phyloP scores from a whole-genome alignment of 805 yeast genomes.

The Barnettozyma wickerhamii region DNA sequence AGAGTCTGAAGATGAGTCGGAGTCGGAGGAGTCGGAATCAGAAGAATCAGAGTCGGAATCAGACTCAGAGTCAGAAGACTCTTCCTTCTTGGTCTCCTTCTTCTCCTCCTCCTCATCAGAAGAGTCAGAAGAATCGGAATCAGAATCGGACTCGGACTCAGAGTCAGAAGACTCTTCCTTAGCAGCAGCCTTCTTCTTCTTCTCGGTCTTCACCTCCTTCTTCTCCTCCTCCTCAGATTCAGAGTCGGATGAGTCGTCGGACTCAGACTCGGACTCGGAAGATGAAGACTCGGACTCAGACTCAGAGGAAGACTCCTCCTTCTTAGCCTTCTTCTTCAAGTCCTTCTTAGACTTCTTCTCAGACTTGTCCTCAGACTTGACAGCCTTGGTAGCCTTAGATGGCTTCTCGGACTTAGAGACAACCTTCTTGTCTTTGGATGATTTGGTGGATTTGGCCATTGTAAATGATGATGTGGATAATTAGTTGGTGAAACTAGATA shows the following conservation, averaged over 20 bases:
- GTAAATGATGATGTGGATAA: neutral
- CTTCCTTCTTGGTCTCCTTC: slow-evolving; percentile 9
- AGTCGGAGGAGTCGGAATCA: slow-evolving; percentile 19
- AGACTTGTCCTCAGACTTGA: slow-evolving; percentile 24
- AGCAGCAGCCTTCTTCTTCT: neutral
- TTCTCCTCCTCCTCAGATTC: slow-evolving; percentile 2
- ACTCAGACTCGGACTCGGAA: slow-evolving; percentile 23
- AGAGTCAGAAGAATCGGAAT: slow-evolving; percentile 14
- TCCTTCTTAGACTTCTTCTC: slow-evolving; percentile 27
- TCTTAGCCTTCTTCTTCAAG: slow-evolving; percentile 21
- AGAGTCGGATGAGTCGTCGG: slow-evolving; percentile 16
- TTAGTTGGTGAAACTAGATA: neutral
- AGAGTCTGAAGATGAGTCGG: slow-evolving; percentile 16
- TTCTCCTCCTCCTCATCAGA: slow-evolving; percentile 7
- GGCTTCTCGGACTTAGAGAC: slow-evolving; percentile 23
- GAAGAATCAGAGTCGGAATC: slow-evolving; percentile 27
- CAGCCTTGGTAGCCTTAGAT: slow-evolving; percentile 23
- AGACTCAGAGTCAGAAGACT: slow-evolving; percentile 20
- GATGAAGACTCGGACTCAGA: slow-evolving; percentile 16
- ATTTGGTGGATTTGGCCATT: slow-evolving; percentile 23
- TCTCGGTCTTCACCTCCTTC: neutral
- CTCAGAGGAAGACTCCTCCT: slow-evolving; percentile 26
- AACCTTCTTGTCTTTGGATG: slow-evolving; percentile 17
- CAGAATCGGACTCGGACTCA: slow-evolving; percentile 12
- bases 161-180: slow-evolving; percentile 11